Evolutionary conservation across 2,329 filamentous ascomycete species (phyloP).

Genomic region (Aspergillus spinulosporus): DNA sequence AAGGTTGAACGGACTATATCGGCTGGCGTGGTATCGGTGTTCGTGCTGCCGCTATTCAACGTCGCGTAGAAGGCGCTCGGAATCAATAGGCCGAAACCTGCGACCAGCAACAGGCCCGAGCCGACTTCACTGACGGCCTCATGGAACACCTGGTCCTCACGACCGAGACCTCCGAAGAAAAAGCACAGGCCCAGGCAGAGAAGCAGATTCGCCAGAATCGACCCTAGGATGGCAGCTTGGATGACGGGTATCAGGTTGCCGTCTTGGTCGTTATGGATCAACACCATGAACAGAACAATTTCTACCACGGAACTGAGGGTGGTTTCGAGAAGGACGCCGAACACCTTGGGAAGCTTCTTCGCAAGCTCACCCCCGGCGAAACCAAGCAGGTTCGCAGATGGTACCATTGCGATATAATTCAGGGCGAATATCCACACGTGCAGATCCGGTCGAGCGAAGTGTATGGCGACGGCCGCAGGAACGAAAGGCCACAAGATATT

Average conservation of each 20-base stretch:
- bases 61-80: conserved; percentile 51
- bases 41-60: conserved; percentile 46
- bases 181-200: conserved; percentile 80
- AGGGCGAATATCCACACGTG: conserved; percentile 67
- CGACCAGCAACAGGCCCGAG: conserved; percentile 72
- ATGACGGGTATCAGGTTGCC: conserved; percentile 64
- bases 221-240: conserved; percentile 79
- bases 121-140: conserved; percentile 77
- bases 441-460: conserved; percentile 56
- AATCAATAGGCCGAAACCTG: conserved; percentile 58
- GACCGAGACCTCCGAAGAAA: conserved; percentile 69
- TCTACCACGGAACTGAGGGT: conserved; percentile 73
- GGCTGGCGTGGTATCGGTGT: conserved; percentile 32
- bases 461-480: conserved; percentile 67
- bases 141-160: conserved; percentile 69
- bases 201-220: conserved; percentile 77
- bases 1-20: conserved; percentile 57
- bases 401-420: conserved; percentile 75
- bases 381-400: conserved; percentile 72
- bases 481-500: conserved; percentile 76
- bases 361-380: conserved; percentile 72
- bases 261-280: conserved; percentile 58
- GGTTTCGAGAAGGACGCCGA: conserved; percentile 53
- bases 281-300: conserved; percentile 77
- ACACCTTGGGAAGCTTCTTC: conserved; percentile 67